phyloP scores from a whole-genome alignment of 192 early-diverging fungal genomes.

The Irineochytrium annulatum region DNA sequence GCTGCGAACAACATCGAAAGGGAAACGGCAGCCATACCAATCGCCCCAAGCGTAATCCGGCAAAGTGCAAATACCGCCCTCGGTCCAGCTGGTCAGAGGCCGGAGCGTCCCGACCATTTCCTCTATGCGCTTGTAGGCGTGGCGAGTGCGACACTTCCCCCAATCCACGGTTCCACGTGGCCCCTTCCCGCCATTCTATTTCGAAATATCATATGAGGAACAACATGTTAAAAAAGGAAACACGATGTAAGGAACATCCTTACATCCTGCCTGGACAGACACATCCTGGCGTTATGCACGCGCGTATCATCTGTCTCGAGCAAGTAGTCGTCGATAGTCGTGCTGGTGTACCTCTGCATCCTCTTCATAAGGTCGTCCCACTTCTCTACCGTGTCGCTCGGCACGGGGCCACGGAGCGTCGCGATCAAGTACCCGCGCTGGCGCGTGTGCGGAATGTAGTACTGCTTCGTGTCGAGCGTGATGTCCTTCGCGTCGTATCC shows the following conservation, averaged over 20 bases:
- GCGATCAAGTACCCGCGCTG: conserved; percentile 44
- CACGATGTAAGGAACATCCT: not conserved
- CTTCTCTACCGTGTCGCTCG: conserved; percentile 10
- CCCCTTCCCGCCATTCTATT: not conserved
- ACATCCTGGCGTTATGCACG: conserved; percentile 28
- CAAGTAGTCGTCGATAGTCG: conserved; percentile 42
- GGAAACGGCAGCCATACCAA: conserved; percentile 19
- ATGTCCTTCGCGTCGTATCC: conserved; percentile 22
- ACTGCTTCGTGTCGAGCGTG: conserved; percentile 40
- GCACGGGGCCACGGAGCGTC: not conserved
- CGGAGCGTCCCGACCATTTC: conserved; percentile 35
- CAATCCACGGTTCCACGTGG: conserved; percentile 29
- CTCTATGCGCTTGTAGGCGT: conserved; percentile 27
- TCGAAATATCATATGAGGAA: not conserved
- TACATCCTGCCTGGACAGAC: conserved; percentile 19
- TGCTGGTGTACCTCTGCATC: conserved; percentile 25
- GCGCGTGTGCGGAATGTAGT: conserved; percentile 47
- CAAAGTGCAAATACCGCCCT: conserved; percentile 31
- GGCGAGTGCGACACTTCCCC: conserved; percentile 40
- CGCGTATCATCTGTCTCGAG: conserved; percentile 41
- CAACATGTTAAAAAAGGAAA: not conserved
- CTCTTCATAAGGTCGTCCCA: conserved; percentile 28
- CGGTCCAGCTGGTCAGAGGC: conserved; percentile 41
- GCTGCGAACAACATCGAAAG: conserved; percentile 27
- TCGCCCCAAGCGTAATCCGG: conserved; percentile 30